Base-by-base conservation (phyloP, 345 rosid genomes). In the Populus ilicifolia region DNA sequence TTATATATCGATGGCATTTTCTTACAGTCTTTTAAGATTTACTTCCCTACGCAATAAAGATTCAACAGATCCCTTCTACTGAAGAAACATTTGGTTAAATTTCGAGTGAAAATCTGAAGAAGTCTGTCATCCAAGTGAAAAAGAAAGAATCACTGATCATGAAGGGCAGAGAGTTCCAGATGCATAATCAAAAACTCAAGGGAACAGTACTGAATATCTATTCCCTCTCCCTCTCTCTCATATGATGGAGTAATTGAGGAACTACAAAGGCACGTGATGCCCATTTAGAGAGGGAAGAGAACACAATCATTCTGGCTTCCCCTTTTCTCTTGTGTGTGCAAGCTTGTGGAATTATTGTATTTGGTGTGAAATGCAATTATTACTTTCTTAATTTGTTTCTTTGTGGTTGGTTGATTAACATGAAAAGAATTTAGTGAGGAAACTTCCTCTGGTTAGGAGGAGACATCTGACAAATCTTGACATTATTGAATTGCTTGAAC, bases 231-330 rank as follows among this genome's bases (percentile, higher is more conserved):
- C 23, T 23, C 27, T 18, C 25, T 23, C 27, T 21, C 63, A 23
- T 56, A n/a, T 3, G 18, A 65, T 62, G 36, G 44, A 67, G 68
- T 33, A 54, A 71, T 78, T 65, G 71, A 64, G 56, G 78, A 79
- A 70, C 71, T 67, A 80, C 67, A 41, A 64, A 56, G 77, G 80
- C 87, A 76, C 63, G 71, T 78, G 86, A 76, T 64, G 79, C 72
- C 82, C 82, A 84, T 61, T 78, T 48, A 75, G 41, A 8, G n/a
- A 29, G 54, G 76, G 50, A 73, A 72, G 11, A 35, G 1, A n/a
- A 72, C 39, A 46, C 39, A 27, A 48, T 29, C 59, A 70, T 70
- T 3, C 17, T 16, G 56, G 12, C 48, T 48, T 29, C 23, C 20
- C 9, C 17, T 29, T 27, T 43, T 50, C 36, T 33, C 4, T 5